Base-by-base conservation (phyloP, 768 basidiomycete genomes). In the Obba rivulosa region DNA sequence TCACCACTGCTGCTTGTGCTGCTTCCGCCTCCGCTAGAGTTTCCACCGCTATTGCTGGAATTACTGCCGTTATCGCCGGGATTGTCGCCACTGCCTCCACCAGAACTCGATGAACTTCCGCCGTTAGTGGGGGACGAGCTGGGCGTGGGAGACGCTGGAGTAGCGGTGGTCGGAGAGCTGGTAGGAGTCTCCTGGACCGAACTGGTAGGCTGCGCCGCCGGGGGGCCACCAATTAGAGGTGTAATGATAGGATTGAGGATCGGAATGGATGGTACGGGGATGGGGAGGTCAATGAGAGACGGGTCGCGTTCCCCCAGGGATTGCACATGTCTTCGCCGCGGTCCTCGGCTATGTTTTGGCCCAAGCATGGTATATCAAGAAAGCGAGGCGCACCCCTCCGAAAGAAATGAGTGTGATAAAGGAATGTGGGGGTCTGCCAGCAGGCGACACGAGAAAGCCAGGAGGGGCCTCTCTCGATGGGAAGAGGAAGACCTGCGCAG, bases 211-310 rank as follows among this genome's bases (percentile, higher is more conserved):
- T 35, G 34, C 10, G 42, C 7, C 8, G 45, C 35, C 14, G 52
- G 34, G 20, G 17, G 35, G 14, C 57, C 62, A 34, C 37, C 59
- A 21, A 66, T 56, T 49, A 62, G 43, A 7, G 57, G 57, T 10
- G 59, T 57, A 18, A 74, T 34, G 25, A 77, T 22, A 20, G 71
- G 60, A 18, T 51, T 62, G 34, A 71, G 44, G 16, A 79, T 24
- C 2, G 77, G 73, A 34, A 76, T 57, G 8, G 71, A 66, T 13
- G 72, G 71, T 20, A 73, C 39, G 8, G 71, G 63, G 20, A 72
- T 52, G 31, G 70, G 63, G 2, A 73, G 55, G 25, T 66, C 64
- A 34, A 72, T 60, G 52, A 71, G 69, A 17, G 64, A 53, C 31
- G 73, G 72, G 16, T 65, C 63, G 51, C 76, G 73, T 41, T 62